phyloP scores from a whole-genome alignment of 495 filamentous ascomycete species.

The Penicillium diatomitis region DNA sequence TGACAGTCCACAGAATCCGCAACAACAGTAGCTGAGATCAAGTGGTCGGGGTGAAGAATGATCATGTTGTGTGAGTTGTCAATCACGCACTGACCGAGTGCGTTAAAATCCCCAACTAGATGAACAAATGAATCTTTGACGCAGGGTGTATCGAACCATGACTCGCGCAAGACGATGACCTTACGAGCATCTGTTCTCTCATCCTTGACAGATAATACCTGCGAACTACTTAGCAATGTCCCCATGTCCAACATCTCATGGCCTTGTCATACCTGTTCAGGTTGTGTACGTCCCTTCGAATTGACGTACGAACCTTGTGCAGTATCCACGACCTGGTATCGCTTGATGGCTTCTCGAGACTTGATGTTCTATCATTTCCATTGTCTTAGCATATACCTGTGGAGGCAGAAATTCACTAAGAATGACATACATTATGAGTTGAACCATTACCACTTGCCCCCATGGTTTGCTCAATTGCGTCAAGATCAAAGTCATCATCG shows the following conservation, averaged over 20 bases:
- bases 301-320: slow-evolving; percentile 56
- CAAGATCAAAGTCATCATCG: slow-evolving; percentile 36
- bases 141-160: slow-evolving; percentile 75
- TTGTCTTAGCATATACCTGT: slow-evolving; percentile 33
- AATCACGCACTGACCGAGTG: slow-evolving; percentile 56
- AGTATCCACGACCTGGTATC: slow-evolving; percentile 68
- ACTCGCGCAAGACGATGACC: slow-evolving; percentile 68
- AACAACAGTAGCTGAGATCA: slow-evolving; percentile 87
- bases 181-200: slow-evolving; percentile 57
- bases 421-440: slow-evolving; percentile 32
- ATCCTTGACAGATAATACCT: slow-evolving; percentile 70
- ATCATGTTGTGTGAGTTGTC: slow-evolving; percentile 76
- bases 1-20: slow-evolving; percentile 87
- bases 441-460: slow-evolving; percentile 23
- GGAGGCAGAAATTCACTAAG: slow-evolving; percentile 25
- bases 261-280: slow-evolving; percentile 56
- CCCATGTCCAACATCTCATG: no score
- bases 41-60: slow-evolving; percentile 90
- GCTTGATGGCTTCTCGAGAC: slow-evolving; percentile 64
- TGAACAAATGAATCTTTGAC: slow-evolving; percentile 69
- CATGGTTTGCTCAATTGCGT: slow-evolving; percentile 37
- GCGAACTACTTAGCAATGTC: slow-evolving; percentile 17
- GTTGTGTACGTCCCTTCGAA: slow-evolving; percentile 46
- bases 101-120: slow-evolving; percentile 69
- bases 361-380: slow-evolving; percentile 39